A percentile compares a stretch with the other conserved stretches of the same genome.
These are phyloP conservation scores for Aspergillus haitiensis DNA, from an alignment of 495 filamentous ascomycete genomes.

Conservation along the genomic window DNA sequence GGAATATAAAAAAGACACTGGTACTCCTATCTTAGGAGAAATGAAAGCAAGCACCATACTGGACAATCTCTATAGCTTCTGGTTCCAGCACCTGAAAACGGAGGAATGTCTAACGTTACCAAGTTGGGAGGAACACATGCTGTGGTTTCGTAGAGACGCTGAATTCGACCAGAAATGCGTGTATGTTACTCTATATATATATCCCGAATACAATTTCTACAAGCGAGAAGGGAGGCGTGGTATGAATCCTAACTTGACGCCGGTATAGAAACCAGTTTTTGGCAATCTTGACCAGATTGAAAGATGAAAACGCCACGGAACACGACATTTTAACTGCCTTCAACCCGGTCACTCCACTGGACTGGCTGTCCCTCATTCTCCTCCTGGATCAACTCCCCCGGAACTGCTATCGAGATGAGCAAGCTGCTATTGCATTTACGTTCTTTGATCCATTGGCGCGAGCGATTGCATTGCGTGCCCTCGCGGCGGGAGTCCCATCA, in stretches of 20 bases:
- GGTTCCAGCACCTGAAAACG: slow-evolving; percentile 12
- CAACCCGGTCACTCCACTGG: slow-evolving; percentile 19
- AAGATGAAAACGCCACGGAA: slow-evolving; percentile 12
- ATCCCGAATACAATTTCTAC: neutral
- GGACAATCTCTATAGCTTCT: slow-evolving; percentile 1
- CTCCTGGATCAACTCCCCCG: slow-evolving; percentile 36
- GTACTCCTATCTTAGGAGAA: too few relatives aligned
- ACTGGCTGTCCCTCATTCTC: slow-evolving; percentile 32
- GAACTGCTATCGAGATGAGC: slow-evolving; percentile 36
- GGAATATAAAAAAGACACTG: too few relatives aligned
- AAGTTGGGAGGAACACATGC: neutral
- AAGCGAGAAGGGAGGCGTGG: neutral
- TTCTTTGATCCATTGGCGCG: slow-evolving; percentile 34
- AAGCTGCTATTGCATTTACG: slow-evolving; percentile 31
- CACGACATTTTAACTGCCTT: slow-evolving; percentile 27
- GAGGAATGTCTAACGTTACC: slow-evolving; percentile 11
- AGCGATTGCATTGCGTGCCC: slow-evolving; percentile 26
- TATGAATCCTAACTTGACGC: neutral
- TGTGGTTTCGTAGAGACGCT: slow-evolving; percentile 30
- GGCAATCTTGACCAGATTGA: neutral
- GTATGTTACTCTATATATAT: slow-evolving; percentile 23
- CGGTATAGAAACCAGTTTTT: neutral
- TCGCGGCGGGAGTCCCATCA: slow-evolving; percentile 20
- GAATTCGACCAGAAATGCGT: slow-evolving; percentile 32
- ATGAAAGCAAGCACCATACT: neutral